phyloP scores from a whole-genome alignment of 768 basidiomycete species.

The Lanmaoa rubissima region DNA sequence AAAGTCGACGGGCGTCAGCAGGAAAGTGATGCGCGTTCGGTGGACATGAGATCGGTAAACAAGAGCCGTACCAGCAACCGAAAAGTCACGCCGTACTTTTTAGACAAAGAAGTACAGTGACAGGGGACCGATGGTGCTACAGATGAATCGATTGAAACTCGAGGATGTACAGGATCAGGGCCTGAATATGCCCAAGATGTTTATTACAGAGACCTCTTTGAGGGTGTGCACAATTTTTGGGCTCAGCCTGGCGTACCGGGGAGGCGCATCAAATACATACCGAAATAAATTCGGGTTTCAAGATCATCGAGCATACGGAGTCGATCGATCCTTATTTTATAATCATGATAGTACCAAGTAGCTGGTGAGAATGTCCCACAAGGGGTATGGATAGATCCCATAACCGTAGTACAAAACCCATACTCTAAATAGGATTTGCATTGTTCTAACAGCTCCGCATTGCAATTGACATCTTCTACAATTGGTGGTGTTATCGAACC shows the following conservation, averaged over 20 bases:
- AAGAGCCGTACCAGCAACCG: background rate
- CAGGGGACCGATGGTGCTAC: background rate
- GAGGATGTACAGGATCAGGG: background rate
- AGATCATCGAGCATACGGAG: too few species aligned
- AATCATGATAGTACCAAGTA: too few species aligned
- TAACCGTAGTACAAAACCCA: too few species aligned
- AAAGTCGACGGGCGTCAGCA: conserved; percentile 62
- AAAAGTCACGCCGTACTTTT: background rate
- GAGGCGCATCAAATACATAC: too few species aligned
- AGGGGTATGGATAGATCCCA: too few species aligned
- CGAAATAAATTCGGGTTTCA: too few species aligned
- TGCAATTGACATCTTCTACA: too few species aligned
- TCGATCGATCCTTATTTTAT: too few species aligned
- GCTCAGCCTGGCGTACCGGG: background rate
- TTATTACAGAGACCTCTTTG: background rate
- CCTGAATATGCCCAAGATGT: background rate
- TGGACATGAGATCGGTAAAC: conserved; percentile 39
- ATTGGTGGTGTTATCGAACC: too few species aligned
- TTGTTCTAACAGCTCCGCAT: too few species aligned
- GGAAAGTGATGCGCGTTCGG: conserved; percentile 61
- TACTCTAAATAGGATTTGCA: too few species aligned
- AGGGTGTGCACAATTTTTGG: background rate
- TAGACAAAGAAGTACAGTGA: background rate
- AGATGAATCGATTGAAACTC: background rate
- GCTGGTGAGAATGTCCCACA: too few species aligned